phyloP scores from a whole-genome alignment of 495 filamentous ascomycete species.

The Xylaria nigripes region DNA sequence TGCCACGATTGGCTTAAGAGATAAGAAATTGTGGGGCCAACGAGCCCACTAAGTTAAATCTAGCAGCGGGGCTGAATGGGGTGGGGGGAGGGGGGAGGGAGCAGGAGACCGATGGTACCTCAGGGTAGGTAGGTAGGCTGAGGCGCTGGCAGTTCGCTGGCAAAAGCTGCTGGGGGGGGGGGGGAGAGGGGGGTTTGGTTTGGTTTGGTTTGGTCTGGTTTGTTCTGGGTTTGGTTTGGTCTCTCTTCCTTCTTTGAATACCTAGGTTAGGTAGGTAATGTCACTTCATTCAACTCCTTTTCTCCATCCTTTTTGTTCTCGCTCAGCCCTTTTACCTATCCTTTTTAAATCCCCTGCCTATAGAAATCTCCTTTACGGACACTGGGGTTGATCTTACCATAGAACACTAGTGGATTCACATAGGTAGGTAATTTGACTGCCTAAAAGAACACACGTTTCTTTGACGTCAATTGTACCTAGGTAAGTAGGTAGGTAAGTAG shows the following conservation, averaged over 20 bases:
- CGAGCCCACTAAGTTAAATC: conserved; percentile 12
- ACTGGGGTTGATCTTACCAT: too few relatives aligned
- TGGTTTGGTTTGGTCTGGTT: too few relatives aligned
- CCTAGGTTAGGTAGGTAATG: background rate
- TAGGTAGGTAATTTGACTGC: background rate
- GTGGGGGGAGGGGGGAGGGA: conserved; percentile 26
- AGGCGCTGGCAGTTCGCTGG: background rate
- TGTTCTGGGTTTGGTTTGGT: too few relatives aligned
- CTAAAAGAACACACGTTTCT: background rate
- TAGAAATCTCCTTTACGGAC: too few relatives aligned
- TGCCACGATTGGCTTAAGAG: conserved; percentile 1
- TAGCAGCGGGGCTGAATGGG: conserved; percentile 6
- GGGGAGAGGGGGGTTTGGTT: too few relatives aligned
- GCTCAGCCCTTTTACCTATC: background rate
- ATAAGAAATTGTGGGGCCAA: background rate
- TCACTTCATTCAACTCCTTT: background rate
- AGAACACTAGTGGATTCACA: too few relatives aligned
- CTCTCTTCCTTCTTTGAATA: background rate
- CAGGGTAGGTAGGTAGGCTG: too few relatives aligned
- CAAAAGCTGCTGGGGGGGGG: background rate
- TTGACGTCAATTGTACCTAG: background rate
- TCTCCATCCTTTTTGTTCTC: background rate
- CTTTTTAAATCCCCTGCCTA: too few relatives aligned
- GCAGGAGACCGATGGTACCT: conserved; percentile 19
- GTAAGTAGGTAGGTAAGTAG: background rate